Base-by-base conservation (phyloP, 2,329 filamentous ascomycete species). In the Epichloe coenophiala region DNA sequence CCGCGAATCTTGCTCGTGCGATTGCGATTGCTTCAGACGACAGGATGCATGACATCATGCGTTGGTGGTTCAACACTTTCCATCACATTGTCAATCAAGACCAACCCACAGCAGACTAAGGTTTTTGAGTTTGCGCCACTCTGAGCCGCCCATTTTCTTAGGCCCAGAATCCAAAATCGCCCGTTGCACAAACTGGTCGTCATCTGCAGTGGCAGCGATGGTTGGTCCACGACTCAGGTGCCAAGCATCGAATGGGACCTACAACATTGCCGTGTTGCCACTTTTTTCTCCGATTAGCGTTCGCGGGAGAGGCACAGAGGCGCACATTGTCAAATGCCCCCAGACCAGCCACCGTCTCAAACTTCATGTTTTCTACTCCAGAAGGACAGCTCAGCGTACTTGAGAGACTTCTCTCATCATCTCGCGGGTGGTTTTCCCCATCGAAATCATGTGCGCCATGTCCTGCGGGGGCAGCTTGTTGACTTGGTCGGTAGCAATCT, bases 51-150 rank as follows among this genome's bases (percentile, higher is more conserved):
- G 27, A 31, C 9, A 31, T 31, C 27, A 31, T 31, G 27, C 27
- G 9, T 31, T 31, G 27, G 27, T 31, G 27, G 27, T 31, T 31
- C 27, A 31, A 31, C 27, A 31, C 27, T 31, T 31, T 31, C 27
- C 27, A 31, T 31, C 27, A 9, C 9, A 4, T 31, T 11, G 27
- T 4, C 27, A 31, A 31, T 9, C 27, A 31, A 31, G 27, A 31
- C 27, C 27, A 31, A 31, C 27, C 27, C 27, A 31, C 27, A 31
- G 12, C 5, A 23, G 9, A 37, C 36, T 31, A 46, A 41, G 36
- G 13, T 37, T 42, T 51, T 51, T 48, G 49, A 43, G 44, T 51
- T 51, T 48, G 33, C 49, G 45, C 49, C 49, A 51, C 40, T 23
- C n/a, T 33, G 33, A 33, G 36, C 45, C 45, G 35, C 33, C 39